Evolutionary conservation across 495 filamentous ascomycete genomes (phyloP), one percentile per base, ranked within the genome.

Genomic region (Trypethelium eluteriae): DNA sequence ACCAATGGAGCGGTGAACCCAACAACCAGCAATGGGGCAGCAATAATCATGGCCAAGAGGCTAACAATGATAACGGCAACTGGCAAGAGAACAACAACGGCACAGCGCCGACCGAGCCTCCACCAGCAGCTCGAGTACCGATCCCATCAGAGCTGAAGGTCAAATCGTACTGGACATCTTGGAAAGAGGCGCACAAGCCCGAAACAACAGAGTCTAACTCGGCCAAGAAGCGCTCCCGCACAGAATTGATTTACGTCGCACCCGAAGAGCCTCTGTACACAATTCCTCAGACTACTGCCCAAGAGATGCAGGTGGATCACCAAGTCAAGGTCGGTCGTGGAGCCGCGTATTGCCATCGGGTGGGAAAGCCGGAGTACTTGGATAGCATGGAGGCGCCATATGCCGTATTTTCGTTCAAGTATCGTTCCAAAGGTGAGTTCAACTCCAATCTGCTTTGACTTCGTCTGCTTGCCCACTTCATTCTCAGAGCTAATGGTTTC

Each of bases 371-470:
- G 7, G 67, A 71, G 25, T 81, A 81, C 70, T 62, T 81, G 62
- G 80, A 81, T 66, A 69, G 63, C 0, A 69, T 78, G 56, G 71
- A 76, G 35, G 70, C 71, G 36, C 80, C 80, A 38, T 83, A 81
- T 64, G 81, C 81, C 3, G 75, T 80, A 0, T 82, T 83, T 69
- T 62, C 72, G 11, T 83, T 83, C 74, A 79, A 77, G 56, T 83
- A 82, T 68, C 74, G 79, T 6, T 70, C 70, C 41, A 72, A 68
- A 63, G 71, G 69, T 67, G 46, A 44, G 38, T 25, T 25, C 25
- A 25, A 25, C 25, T 25, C 25, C 25, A 25, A 25, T 25, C 25
- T 25, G 25, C 25, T 25, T 25, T 25, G 25, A 25, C 25, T 25
- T 25, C 25, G 25, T 25, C 25, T 25, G 25, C 25, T 25, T 25